A percentile compares a stretch with the other conserved stretches of the same genome.
phyloP scores from a whole-genome alignment of 1,284 basidiomycete species.

The Hymenochaete sp. region DNA sequence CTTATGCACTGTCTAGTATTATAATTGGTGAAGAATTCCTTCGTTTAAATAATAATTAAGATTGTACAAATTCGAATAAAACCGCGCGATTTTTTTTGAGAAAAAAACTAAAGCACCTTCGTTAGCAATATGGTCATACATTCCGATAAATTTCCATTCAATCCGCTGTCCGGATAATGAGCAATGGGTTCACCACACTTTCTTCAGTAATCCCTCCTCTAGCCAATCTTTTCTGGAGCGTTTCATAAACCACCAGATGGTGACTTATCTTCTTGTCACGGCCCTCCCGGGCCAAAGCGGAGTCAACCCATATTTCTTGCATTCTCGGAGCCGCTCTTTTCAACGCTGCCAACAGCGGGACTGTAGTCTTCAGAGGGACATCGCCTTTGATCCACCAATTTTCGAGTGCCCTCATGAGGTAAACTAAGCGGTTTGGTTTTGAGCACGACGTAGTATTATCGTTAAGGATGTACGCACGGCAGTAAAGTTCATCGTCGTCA shows the following conservation, averaged over 20 bases:
- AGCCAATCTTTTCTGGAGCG: constrained; percentile 1
- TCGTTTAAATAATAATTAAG: too few relatives aligned
- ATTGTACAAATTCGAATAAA: too few relatives aligned
- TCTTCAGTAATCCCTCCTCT: constrained; percentile 1
- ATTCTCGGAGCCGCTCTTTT: constrained; percentile 19
- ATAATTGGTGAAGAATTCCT: too few relatives aligned
- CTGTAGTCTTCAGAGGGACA: not conserved
- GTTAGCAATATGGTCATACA: too few relatives aligned
- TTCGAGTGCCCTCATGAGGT: constrained; percentile 1
- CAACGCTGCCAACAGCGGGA: constrained; percentile 1
- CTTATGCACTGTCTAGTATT: too few relatives aligned
- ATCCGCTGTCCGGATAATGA: too few relatives aligned
- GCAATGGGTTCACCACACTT: too few relatives aligned
- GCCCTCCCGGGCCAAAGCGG: constrained; percentile 17
- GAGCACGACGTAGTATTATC: not conserved
- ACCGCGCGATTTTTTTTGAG: too few relatives aligned
- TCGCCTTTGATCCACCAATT: constrained; percentile 1
- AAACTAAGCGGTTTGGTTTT: not conserved
- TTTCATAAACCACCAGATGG: constrained; percentile 1
- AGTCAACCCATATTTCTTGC: constrained; percentile 24
- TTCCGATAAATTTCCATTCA: too few relatives aligned
- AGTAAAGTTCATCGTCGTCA: constrained; percentile 17
- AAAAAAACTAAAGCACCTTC: too few relatives aligned
- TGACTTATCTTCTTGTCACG: constrained; percentile 4
- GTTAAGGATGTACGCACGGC: constrained; percentile 8